Percentiles rank a stretch among this genome's conserved stretches.
These are phyloP conservation scores for Elsinoe necatrix DNA, from an alignment of 2,329 filamentous ascomycete species.

Conservation along the genomic window DNA sequence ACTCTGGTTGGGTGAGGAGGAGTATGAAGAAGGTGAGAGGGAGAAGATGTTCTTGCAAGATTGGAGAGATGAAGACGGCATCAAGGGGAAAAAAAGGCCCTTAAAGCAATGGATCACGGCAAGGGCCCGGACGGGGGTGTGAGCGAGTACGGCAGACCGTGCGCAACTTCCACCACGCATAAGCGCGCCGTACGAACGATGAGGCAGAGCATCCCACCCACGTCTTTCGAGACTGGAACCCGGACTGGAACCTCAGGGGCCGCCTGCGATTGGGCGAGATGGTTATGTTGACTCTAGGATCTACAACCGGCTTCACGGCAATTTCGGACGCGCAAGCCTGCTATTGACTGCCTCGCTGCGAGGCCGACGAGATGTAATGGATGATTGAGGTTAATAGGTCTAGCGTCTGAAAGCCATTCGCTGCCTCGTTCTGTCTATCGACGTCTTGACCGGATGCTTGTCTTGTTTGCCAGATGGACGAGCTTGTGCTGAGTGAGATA, in stretches of 20 bases:
- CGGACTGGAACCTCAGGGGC: conserved; percentile 9
- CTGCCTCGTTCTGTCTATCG: background rate
- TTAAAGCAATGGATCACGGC: background rate
- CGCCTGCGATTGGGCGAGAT: conserved; percentile 10
- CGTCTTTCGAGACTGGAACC: no score
- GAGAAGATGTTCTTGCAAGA: conserved; percentile 5
- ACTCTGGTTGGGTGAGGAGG: conserved; percentile 7
- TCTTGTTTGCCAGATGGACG: no score
- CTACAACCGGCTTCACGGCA: conserved; percentile 10
- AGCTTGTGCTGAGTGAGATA: background rate
- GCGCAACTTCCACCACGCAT: conserved; percentile 7
- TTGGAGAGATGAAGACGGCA: background rate
- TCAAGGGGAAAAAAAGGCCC: conserved; percentile 5
- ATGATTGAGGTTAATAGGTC: background rate
- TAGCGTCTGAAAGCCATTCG: background rate
- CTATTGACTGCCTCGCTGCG: background rate
- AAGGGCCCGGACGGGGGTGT: background rate
- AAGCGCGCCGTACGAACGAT: conserved; percentile 10
- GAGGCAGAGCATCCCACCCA: conserved; percentile 4
- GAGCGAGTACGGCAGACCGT: background rate
- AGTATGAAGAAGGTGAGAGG: conserved; percentile 8
- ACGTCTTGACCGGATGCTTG: background rate
- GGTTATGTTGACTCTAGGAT: conserved; percentile 4
- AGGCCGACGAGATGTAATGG: background rate
- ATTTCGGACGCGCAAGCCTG: conserved; percentile 11